Percentiles rank a stretch among this genome's conserved stretches.
phyloP scores from a whole-genome alignment of 768 basidiomycete species.

The Leccinum rimulosum region DNA sequence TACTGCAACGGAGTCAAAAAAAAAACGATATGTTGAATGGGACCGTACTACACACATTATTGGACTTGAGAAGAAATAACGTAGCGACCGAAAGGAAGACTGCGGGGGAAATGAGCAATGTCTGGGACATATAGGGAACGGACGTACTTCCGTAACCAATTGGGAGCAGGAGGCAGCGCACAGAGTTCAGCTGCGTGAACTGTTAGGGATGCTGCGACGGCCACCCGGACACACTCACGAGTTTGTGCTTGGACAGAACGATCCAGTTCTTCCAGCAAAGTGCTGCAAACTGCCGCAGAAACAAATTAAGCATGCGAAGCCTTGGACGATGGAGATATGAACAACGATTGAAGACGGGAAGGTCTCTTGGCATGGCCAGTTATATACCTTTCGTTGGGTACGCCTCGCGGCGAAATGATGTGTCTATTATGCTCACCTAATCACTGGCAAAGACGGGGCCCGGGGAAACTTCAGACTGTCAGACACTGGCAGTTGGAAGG shows the following conservation, averaged over 20 bases:
- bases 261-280: constrained; percentile 77
- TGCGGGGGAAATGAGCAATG: constrained; percentile 3
- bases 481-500: no score
- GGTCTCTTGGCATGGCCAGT: not conserved
- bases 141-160: constrained; percentile 52
- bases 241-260: constrained; percentile 59
- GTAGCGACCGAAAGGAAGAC: constrained; percentile 61
- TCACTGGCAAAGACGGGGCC: no score
- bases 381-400: constrained; percentile 17
- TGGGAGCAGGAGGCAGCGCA: constrained; percentile 63
- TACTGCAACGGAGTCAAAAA: constrained; percentile 38
- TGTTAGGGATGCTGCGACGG: constrained; percentile 3
- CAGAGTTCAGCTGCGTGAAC: constrained; percentile 47
- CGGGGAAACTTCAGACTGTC: no score
- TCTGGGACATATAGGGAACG: no score
- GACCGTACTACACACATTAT: constrained; percentile 46
- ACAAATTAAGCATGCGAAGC: constrained; percentile 34
- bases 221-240: constrained; percentile 41
- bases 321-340: not conserved
- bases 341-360: not conserved
- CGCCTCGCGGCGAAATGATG: no score
- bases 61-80: constrained; percentile 49
- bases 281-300: constrained; percentile 60
- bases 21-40: not conserved
- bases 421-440: no score